These are phyloP conservation scores for Tolypocladium guangdongense DNA, from an alignment of 2,329 filamentous ascomycete species.

Conservation along the genomic window DNA sequence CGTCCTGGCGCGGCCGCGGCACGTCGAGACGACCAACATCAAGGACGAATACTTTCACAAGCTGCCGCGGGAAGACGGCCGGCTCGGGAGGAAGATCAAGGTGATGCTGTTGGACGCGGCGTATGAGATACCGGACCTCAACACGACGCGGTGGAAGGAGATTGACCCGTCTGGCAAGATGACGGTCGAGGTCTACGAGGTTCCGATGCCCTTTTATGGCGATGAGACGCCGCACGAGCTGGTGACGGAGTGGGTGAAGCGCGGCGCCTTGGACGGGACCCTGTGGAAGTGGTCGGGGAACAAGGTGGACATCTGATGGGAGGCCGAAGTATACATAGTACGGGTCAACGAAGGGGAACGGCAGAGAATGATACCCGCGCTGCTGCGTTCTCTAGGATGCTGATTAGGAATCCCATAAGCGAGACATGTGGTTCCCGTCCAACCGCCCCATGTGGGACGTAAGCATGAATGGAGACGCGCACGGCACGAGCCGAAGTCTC, in stretches of 20 bases:
- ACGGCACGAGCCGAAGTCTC: background rate
- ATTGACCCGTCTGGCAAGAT: constrained; percentile 25
- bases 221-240: constrained; percentile 24
- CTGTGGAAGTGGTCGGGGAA: constrained; percentile 23
- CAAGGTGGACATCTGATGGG: constrained; percentile 3
- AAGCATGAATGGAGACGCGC: background rate
- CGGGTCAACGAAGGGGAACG: background rate
- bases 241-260: constrained; percentile 30
- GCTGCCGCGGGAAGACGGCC: constrained; percentile 15
- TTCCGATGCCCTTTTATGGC: constrained; percentile 27
- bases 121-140: constrained; percentile 11
- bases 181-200: constrained; percentile 26
- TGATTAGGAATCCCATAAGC: background rate
- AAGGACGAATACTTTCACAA: constrained; percentile 30
- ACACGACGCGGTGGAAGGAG: constrained; percentile 19
- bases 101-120: constrained; percentile 21
- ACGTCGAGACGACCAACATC: constrained; percentile 20
- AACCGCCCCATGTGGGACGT: background rate
- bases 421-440: background rate
- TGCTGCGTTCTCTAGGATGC: background rate
- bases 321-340: background rate
- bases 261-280: constrained; percentile 27
- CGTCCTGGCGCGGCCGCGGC: constrained; percentile 28
- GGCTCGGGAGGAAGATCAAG: constrained; percentile 15
- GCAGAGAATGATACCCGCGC: background rate